These are phyloP conservation scores for Pythium graminicola DNA, from an alignment of 352 stramenopile genomes.

Conservation along the genomic window DNA sequence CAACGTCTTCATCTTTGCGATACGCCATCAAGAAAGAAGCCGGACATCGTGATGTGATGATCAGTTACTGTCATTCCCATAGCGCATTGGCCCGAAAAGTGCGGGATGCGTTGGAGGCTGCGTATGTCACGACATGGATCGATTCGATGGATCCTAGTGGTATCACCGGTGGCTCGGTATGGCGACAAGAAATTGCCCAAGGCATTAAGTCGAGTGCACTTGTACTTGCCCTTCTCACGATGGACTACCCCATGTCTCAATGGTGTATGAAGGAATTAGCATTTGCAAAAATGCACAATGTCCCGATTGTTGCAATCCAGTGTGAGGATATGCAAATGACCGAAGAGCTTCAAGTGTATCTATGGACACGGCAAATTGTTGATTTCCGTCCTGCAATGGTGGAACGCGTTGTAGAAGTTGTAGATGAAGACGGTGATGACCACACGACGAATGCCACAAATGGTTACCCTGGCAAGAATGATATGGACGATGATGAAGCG, in stretches of 20 bases:
- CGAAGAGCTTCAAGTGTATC: constrained; percentile 77
- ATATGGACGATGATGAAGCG: constrained; percentile 16
- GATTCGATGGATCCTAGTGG: constrained; percentile 78
- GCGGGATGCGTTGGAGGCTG: constrained; percentile 56
- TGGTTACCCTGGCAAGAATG: constrained; percentile 11
- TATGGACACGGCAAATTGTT: constrained; percentile 83
- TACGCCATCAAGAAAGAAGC: constrained; percentile 84
- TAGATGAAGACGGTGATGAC: constrained; percentile 3
- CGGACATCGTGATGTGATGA: constrained; percentile 80
- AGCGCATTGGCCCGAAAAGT: constrained; percentile 53
- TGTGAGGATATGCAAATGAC: constrained; percentile 78
- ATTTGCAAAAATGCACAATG: constrained; percentile 81
- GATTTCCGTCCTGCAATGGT: constrained; percentile 52
- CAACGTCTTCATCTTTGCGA: constrained; percentile 51
- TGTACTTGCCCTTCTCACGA: constrained; percentile 62
- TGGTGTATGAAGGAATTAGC: constrained; percentile 87
- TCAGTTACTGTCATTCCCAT: constrained; percentile 83
- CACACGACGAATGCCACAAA: constrained; percentile 8
- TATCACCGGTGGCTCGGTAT: constrained; percentile 72
- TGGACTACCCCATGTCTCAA: constrained; percentile 70
- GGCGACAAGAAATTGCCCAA: constrained; percentile 73
- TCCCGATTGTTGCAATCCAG: constrained; percentile 78
- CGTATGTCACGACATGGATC: constrained; percentile 81
- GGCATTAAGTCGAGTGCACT: constrained; percentile 71
- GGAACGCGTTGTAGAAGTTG: constrained; percentile 18